phyloP scores from a whole-genome alignment of 2,329 filamentous ascomycete genomes.

The Fusarium irregulare region DNA sequence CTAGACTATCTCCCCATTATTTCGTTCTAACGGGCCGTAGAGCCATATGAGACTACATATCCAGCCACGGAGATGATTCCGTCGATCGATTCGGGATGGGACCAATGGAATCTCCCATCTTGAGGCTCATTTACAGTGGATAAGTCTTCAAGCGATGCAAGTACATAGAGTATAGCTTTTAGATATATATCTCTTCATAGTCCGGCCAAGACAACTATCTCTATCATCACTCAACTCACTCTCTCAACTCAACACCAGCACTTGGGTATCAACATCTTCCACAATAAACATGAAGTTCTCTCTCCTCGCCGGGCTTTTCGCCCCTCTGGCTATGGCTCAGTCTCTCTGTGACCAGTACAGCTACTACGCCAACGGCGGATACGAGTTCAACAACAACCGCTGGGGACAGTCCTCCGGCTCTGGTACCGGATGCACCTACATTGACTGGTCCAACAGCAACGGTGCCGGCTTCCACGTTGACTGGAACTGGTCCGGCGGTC shows the following conservation, averaged over 20 bases:
- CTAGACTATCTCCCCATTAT: background rate
- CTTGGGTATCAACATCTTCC: background rate
- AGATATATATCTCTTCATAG: background rate
- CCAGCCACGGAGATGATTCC: constrained; percentile 16
- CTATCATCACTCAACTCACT: background rate
- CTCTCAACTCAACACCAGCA: background rate
- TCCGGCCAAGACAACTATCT: background rate
- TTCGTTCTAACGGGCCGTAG: background rate
- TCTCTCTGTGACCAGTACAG: constrained; percentile 22
- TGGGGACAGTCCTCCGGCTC: constrained; percentile 16
- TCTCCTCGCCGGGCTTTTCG: constrained; percentile 16
- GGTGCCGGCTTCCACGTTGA: constrained; percentile 21
- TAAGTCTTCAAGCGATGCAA: background rate
- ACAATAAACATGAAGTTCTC: constrained; percentile 21
- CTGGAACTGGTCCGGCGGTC: constrained; percentile 17
- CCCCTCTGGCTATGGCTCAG: constrained; percentile 10
- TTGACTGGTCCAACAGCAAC: constrained; percentile 25
- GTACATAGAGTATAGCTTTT: background rate
- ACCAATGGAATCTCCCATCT: background rate
- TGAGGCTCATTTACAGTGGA: background rate
- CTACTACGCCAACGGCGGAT: constrained; percentile 18
- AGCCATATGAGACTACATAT: background rate
- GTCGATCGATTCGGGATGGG: constrained; percentile 7
- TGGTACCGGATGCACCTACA: constrained; percentile 17
- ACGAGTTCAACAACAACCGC: constrained; percentile 28